Evolutionary conservation across 306 rosid genomes (phyloP).

Genomic region (Dalbergia cochinchinensis): DNA sequence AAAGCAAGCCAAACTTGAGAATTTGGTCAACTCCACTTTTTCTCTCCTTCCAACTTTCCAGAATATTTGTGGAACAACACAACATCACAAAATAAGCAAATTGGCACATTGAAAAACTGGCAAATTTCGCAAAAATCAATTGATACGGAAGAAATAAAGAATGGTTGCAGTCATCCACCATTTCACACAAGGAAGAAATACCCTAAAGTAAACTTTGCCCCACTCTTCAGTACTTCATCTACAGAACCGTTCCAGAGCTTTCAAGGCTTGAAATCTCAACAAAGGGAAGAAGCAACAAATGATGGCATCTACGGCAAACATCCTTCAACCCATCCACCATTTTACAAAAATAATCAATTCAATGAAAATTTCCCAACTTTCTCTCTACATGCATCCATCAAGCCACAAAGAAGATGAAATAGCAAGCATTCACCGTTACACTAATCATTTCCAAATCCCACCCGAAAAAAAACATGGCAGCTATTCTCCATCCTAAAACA

Average conservation of each 20-base stretch:
- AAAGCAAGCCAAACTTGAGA: slow-evolving; percentile 35
- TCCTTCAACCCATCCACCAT: slow-evolving; percentile 24
- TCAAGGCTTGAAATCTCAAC: background rate
- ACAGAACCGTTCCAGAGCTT: slow-evolving; percentile 22
- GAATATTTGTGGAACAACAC: background rate
- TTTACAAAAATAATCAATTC: slow-evolving; percentile 19
- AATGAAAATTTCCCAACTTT: slow-evolving; percentile 15
- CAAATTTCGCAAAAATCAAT: slow-evolving; percentile 12
- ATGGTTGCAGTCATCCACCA: slow-evolving; percentile 6
- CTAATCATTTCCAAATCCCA: slow-evolving; percentile 3
- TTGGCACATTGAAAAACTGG: background rate
- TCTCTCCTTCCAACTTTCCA: slow-evolving; percentile 1
- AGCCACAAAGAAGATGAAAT: background rate
- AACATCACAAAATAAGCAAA: background rate
- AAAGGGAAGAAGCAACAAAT: slow-evolving; percentile 11
- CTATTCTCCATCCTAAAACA: slow-evolving; percentile 27
- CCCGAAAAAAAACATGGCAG: slow-evolving; percentile 8
- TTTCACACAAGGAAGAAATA: background rate
- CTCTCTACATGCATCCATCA: slow-evolving; percentile 20
- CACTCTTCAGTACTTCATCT: background rate
- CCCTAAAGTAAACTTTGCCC: slow-evolving; percentile 31
- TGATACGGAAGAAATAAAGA: slow-evolving; percentile 12
- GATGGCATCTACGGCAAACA: background rate
- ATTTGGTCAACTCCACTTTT: slow-evolving; percentile 6
- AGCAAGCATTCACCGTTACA: slow-evolving; percentile 10